Conservation (phyloP, 2,329 filamentous ascomycete species). For the Tolypocladium ophioglossoides region DNA sequence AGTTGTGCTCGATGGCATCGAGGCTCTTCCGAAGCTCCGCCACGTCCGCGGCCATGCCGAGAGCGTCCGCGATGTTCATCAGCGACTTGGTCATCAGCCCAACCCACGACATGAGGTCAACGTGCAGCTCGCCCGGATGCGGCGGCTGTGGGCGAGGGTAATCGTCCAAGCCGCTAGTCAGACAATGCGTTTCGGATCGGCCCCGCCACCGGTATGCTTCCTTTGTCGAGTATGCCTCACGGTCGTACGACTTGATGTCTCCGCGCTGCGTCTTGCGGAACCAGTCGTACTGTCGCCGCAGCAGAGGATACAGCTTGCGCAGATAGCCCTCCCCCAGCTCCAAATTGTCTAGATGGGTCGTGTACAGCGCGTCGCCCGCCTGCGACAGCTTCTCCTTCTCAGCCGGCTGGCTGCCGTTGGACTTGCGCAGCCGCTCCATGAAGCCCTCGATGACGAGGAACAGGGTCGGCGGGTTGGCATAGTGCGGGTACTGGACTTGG, state of each 20-base stretch:
- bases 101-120: conserved; percentile 93
- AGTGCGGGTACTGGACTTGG: conserved; percentile 91
- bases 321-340: conserved; percentile 63
- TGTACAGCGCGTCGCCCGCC: conserved; percentile 40
- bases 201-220: conserved; percentile 95
- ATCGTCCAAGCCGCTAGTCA: conserved; percentile 92
- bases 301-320: conserved; percentile 68
- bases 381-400: conserved; percentile 32
- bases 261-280: conserved; percentile 87
- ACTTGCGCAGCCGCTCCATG: conserved; percentile 61
- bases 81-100: conserved; percentile 92
- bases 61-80: conserved; percentile 62
- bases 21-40: conserved; percentile 61
- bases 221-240: conserved; percentile 75
- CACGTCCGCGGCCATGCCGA: conserved; percentile 69
- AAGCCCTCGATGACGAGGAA: conserved; percentile 83
- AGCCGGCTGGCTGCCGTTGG: conserved; percentile 34
- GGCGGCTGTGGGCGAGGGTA: conserved; percentile 91
- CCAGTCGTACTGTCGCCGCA: conserved; percentile 88
- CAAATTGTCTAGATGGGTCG: conserved; percentile 55
- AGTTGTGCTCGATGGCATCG: conserved; percentile 70
- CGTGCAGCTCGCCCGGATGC: conserved; percentile 89
- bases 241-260: conserved; percentile 84
- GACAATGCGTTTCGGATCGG: conserved; percentile 72
- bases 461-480: conserved; percentile 91